phyloP scores from a whole-genome alignment of 2,329 filamentous ascomycete species.

The Hymenoscyphus occultus region DNA sequence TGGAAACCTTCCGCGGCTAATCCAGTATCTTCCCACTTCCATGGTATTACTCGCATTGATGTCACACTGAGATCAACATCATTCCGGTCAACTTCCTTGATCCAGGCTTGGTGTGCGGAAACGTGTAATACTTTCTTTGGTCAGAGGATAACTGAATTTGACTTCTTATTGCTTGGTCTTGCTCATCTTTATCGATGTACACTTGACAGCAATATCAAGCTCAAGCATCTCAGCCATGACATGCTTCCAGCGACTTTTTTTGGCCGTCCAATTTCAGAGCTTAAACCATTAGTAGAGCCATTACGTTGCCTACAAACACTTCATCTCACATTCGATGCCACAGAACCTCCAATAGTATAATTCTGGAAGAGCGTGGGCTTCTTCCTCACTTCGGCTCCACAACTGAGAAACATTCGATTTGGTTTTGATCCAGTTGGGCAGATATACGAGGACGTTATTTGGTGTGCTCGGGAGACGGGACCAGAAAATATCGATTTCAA shows the following conservation, averaged over 20 bases:
- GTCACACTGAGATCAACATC: not conserved
- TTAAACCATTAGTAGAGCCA: not conserved
- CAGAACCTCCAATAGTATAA: not conserved
- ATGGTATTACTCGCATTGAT: not conserved
- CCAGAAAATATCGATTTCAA: too few species aligned
- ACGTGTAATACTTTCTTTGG: too few species aligned
- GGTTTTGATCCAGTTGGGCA: not conserved
- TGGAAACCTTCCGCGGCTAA: too few species aligned
- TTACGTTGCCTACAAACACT: not conserved
- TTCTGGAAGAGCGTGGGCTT: not conserved
- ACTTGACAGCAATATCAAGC: not conserved
- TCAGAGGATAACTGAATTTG: not conserved
- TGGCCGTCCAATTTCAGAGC: not conserved
- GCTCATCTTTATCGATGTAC: not conserved
- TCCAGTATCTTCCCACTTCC: too few species aligned
- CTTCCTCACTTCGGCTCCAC: not conserved
- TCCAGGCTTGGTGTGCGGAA: not conserved
- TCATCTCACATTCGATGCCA: not conserved
- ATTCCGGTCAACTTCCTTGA: not conserved
- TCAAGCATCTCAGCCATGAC: not conserved
- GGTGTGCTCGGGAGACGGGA: too few species aligned
- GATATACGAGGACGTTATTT: too few species aligned
- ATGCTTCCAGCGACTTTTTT: not conserved
- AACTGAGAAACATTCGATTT: not conserved
- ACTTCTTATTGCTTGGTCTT: not conserved